These are phyloP conservation scores for Neopestalotiopsis clavispora DNA, from an alignment of 2,329 filamentous ascomycete species.

Conservation along the genomic window DNA sequence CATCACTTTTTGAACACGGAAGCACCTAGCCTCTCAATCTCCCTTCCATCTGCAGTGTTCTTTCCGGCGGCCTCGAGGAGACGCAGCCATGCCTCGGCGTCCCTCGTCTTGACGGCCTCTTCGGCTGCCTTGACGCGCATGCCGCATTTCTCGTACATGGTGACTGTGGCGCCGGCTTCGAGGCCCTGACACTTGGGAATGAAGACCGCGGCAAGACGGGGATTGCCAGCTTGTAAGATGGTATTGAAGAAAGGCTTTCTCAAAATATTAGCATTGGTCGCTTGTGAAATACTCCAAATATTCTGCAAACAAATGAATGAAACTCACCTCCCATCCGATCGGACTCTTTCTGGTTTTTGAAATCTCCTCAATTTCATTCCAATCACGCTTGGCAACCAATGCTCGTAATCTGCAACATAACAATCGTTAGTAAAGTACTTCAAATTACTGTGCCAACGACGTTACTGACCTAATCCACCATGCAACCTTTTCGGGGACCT, in stretches of 20 bases:
- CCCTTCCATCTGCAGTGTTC: constrained; percentile 67
- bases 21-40: constrained; percentile 81
- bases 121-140: constrained; percentile 88
- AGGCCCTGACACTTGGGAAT: constrained; percentile 84
- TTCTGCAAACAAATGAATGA: neutral
- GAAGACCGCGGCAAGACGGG: constrained; percentile 81
- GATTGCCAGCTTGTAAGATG: constrained; percentile 85
- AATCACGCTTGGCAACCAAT: constrained; percentile 87
- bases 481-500: constrained; percentile 85
- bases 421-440: neutral
- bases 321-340: constrained; percentile 91
- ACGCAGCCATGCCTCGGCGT: constrained; percentile 74
- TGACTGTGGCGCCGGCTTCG: constrained; percentile 71
- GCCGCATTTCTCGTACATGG: constrained; percentile 97
- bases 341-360: constrained; percentile 81
- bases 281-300: too few relatives aligned
- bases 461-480: constrained; percentile 75
- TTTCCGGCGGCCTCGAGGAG: constrained; percentile 76
- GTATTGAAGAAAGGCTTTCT: constrained; percentile 87
- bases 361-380: constrained; percentile 89
- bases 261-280: neutral
- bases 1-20: constrained; percentile 57
- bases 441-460: neutral
- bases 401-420: constrained; percentile 73
- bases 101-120: constrained; percentile 83